These are phyloP conservation scores for Pelargonium cotyledonis DNA, from an alignment of 441 rosid genomes.

Conservation along the genomic window DNA sequence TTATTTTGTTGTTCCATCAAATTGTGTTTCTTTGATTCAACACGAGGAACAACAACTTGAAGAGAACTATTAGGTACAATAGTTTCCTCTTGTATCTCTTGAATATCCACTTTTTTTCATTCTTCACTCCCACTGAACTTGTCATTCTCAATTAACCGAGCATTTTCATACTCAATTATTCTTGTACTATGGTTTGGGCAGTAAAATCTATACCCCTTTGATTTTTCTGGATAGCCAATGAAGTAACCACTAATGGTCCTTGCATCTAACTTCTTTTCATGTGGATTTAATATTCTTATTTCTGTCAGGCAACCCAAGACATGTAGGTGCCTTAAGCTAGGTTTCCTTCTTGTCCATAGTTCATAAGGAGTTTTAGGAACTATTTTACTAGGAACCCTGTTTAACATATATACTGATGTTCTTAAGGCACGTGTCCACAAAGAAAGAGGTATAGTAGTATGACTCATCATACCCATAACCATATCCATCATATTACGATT, in stretches of 20 bases:
- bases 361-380: not conserved
- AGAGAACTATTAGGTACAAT: too few species aligned
- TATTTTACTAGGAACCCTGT: not conserved
- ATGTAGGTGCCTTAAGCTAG: not conserved
- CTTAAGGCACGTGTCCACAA: not conserved
- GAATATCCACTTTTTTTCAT: not conserved
- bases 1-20: too few species aligned
- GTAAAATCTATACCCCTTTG: not conserved
- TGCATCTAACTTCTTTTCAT: not conserved
- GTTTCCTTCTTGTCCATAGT: not conserved
- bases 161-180: too few species aligned
- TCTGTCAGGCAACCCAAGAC: not conserved
- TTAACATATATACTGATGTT: not conserved
- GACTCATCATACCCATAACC: too few species aligned
- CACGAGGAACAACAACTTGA: too few species aligned
- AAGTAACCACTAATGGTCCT: not conserved
- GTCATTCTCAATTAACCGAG: not conserved
- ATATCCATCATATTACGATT: too few species aligned
- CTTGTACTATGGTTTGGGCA: not conserved
- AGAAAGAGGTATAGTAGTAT: too few species aligned
- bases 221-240: not conserved
- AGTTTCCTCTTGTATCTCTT: not conserved
- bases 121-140: not conserved
- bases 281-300: not conserved
- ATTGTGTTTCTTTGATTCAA: too few species aligned